Base-by-base conservation (phyloP, 164 flowering plant genomes). In the Stephania yunnanensis region DNA sequence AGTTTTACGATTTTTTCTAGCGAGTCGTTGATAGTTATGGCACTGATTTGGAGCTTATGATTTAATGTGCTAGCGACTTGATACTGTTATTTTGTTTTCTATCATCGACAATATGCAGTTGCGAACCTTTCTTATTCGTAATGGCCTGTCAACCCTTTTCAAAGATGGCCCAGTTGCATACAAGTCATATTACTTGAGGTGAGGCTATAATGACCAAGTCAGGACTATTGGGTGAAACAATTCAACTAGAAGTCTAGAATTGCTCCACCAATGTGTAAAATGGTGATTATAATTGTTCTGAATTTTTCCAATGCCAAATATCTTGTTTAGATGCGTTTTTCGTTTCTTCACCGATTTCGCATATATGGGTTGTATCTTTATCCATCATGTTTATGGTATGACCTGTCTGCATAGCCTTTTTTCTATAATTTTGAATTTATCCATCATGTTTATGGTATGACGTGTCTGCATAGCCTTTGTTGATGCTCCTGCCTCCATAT, bases 161-260 rank as follows among this genome's bases (percentile, higher is more conserved):
- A 91, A 92, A 78, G 92, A 92, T 44, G 97, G 99, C 77, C 95
- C 92, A 30, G 83, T 87, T 76, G 92, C 98, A 36, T 95, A 95
- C 85, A 90, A 83, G 82, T 81, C 85, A 36, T 93, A 94, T 80
- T 95, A 94, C 81, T 77, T 86, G 72, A 89, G 92, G 99, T 92
- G 58, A 85, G 83, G 64, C 74, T 48, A 53, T 17, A 19, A 17
- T 12, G 6, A 11, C 44, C 55, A 48, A 5, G 30, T 48, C 48
- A 10, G 45, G 22, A 44, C 10, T 25, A 29, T 66, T 15, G 46
- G 76, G 61, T 22, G 44, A 61, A 74, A 6, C 25, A 71, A 71
- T n/a, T 46, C 55, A 36, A 36, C 42, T 36, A 4, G 3, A 36
- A 36, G 42, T 36, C 42, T 36, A 36, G 42, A 36, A 4, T 71